Evolutionary conservation across 345 rosid genomes (phyloP).

Genomic region (Mangifera indica): DNA sequence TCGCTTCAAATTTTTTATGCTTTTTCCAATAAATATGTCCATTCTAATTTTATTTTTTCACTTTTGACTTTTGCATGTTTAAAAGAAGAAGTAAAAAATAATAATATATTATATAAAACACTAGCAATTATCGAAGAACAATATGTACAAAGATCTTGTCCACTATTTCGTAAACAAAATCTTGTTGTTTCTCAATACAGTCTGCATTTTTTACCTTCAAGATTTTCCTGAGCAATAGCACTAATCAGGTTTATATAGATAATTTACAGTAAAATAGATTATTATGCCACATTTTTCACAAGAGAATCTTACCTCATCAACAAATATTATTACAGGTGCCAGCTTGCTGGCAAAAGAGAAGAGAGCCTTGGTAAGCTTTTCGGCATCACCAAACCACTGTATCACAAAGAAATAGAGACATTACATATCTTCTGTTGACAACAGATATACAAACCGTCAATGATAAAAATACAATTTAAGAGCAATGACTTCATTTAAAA

Average conservation of each 20-base stretch:
- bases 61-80: background rate
- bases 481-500: background rate
- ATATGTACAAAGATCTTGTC: background rate
- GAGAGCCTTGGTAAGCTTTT: constrained; percentile 93
- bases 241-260: background rate
- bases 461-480: background rate
- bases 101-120: background rate
- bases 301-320: constrained; percentile 74
- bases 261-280: background rate
- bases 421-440: background rate
- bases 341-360: constrained; percentile 93
- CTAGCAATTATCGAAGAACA: background rate
- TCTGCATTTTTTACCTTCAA: background rate
- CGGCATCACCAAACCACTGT: constrained; percentile 99
- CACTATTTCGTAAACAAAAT: background rate
- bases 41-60: background rate
- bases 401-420: constrained; percentile 14
- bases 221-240: background rate
- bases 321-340: constrained; percentile 93
- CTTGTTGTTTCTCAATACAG: background rate
- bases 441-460: background rate
- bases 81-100: background rate
- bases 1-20: background rate
- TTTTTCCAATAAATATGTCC: background rate
- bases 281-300: background rate